Evolutionary conservation across 441 rosid species (phyloP).

Genomic region (Erysimum cheiri): DNA sequence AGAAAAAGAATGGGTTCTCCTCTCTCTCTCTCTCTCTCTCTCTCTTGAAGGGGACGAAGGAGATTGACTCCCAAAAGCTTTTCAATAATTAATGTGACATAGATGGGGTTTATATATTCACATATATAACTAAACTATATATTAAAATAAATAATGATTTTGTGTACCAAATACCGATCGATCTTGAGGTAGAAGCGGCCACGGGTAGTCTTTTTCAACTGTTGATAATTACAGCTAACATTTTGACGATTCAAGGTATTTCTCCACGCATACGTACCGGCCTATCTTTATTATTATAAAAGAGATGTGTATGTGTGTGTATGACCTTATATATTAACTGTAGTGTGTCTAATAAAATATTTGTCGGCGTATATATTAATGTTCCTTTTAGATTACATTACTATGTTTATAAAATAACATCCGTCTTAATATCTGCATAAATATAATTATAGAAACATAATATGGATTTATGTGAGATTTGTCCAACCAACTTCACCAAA

Average conservation of each 20-base stretch:
- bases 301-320: slow-evolving; percentile 25
- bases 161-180: slow-evolving; percentile 39
- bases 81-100: slow-evolving; percentile 42
- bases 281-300: slow-evolving; percentile 5
- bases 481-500: slow-evolving; percentile 98
- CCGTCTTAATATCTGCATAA: slow-evolving; percentile 42
- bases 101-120: slow-evolving; percentile 39
- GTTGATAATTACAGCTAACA: slow-evolving; percentile 79
- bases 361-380: slow-evolving; percentile 43
- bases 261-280: slow-evolving; percentile 37
- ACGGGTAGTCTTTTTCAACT: slow-evolving; percentile 46
- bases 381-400: slow-evolving; percentile 40
- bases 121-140: slow-evolving; percentile 38
- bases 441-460: slow-evolving; percentile 31
- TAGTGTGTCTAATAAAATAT: slow-evolving; percentile 27
- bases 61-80: slow-evolving; percentile 36
- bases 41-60: slow-evolving; percentile 34
- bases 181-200: slow-evolving; percentile 67
- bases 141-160: slow-evolving; percentile 24
- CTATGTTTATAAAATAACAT: slow-evolving; percentile 32
- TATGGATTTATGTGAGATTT: slow-evolving; percentile 46
- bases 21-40: slow-evolving; percentile 16
- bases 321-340: slow-evolving; percentile 20
- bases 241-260: slow-evolving; percentile 67
- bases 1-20: slow-evolving; percentile 12